phyloP scores from a whole-genome alignment of 306 rosid species.

The Prunus armeniaca region DNA sequence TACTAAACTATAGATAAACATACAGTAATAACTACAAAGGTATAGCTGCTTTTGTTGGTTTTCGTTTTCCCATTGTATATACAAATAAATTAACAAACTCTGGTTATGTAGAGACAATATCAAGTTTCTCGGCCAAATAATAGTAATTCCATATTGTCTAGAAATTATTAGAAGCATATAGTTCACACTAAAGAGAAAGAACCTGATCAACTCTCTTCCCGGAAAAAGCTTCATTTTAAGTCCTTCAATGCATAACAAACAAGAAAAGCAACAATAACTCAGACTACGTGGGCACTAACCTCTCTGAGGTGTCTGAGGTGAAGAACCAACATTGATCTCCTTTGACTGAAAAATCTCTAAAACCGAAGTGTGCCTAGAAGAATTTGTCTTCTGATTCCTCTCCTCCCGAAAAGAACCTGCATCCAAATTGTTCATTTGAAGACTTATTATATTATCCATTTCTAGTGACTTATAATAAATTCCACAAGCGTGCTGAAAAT shows the following conservation, averaged over 20 bases:
- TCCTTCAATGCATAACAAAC: neutral
- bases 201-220: neutral
- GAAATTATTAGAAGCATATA: neutral
- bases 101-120: neutral
- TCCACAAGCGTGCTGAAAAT: conserved; percentile 26
- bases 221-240: neutral
- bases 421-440: conserved; percentile 14
- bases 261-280: conserved; percentile 10
- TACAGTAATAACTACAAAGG: neutral
- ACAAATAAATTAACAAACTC: neutral
- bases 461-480: conserved; percentile 10
- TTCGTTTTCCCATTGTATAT: neutral
- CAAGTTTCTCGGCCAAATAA: neutral
- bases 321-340: conserved; percentile 35
- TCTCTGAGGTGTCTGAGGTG: conserved; percentile 32
- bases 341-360: conserved; percentile 27
- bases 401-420: conserved; percentile 28
- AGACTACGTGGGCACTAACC: conserved; percentile 41
- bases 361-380: conserved; percentile 6
- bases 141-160: neutral
- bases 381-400: conserved; percentile 18
- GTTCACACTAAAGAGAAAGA: neutral
- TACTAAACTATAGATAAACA: neutral
- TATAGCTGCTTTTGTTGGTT: neutral
- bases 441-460: conserved; percentile 13